phyloP scores from a whole-genome alignment of 1,284 basidiomycete genomes.

The Apiotrichum siamense region DNA sequence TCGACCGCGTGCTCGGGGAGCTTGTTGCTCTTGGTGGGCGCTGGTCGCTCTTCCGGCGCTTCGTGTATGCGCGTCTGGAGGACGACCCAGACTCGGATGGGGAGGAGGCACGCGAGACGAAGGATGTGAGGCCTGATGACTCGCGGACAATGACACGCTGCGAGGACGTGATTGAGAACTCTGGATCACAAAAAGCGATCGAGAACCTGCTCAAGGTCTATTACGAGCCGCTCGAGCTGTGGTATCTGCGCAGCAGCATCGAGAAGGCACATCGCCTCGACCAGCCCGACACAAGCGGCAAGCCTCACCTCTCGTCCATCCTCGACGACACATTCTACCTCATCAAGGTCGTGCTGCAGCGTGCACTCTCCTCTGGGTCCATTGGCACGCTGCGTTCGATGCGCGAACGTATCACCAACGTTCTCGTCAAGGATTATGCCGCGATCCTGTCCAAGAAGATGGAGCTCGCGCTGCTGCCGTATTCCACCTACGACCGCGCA shows the following conservation, averaged over 20 bases:
- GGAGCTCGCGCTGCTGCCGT: constrained; percentile 72
- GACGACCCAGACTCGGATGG: constrained; percentile 21
- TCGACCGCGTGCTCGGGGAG: constrained; percentile 82
- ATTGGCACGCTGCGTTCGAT: constrained; percentile 57
- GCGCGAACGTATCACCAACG: constrained; percentile 59
- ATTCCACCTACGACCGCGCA: constrained; percentile 39
- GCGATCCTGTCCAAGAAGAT: constrained; percentile 71
- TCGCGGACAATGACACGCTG: not conserved
- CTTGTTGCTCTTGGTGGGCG: constrained; percentile 80
- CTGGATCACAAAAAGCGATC: constrained; percentile 55
- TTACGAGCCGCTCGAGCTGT: constrained; percentile 83
- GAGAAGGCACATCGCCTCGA: constrained; percentile 68
- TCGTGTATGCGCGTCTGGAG: constrained; percentile 60
- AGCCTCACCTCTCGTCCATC: constrained; percentile 57
- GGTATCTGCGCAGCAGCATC: constrained; percentile 82
- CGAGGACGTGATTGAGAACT: constrained; percentile 46
- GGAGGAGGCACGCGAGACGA: constrained; percentile 18
- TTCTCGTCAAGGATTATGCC: constrained; percentile 74
- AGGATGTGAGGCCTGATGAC: not conserved
- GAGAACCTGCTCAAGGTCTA: constrained; percentile 64
- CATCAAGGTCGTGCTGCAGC: constrained; percentile 69
- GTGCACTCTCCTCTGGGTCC: constrained; percentile 69
- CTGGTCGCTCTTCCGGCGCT: constrained; percentile 86
- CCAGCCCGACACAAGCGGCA: constrained; percentile 56
- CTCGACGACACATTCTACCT: constrained; percentile 95